phyloP scores from a whole-genome alignment of 352 stramenopile species.

The Phytopythium cucurbitacearum region DNA sequence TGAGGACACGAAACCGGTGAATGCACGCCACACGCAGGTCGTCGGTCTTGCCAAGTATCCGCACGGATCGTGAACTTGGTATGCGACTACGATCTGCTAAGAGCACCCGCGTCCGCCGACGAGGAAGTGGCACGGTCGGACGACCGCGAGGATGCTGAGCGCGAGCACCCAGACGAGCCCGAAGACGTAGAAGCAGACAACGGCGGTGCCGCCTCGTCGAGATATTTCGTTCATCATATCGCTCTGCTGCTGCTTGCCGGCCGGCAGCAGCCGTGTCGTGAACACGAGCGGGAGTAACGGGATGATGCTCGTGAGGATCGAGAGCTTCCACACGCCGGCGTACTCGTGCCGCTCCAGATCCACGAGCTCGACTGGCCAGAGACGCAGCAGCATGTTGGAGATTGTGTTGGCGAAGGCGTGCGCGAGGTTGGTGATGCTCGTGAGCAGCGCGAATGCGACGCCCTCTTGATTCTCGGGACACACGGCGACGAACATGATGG shows the following conservation, averaged over 20 bases:
- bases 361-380: slow-evolving; percentile 69
- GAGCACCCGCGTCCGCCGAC: slow-evolving; percentile 60
- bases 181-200: slow-evolving; percentile 41
- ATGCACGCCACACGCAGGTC: no score
- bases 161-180: slow-evolving; percentile 63
- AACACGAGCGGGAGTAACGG: slow-evolving; percentile 41
- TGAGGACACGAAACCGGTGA: no score
- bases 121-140: slow-evolving; percentile 51
- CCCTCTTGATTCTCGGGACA: slow-evolving; percentile 74
- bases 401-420: slow-evolving; percentile 67
- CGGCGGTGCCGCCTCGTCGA: slow-evolving; percentile 15
- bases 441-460: slow-evolving; percentile 72
- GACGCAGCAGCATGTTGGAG: slow-evolving; percentile 67
- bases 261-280: slow-evolving; percentile 44
- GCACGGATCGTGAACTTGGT: no score
- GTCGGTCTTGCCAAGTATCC: no score
- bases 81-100: neutral
- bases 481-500: slow-evolving; percentile 73
- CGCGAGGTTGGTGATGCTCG: slow-evolving; percentile 68
- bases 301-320: slow-evolving; percentile 55
- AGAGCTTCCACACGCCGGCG: slow-evolving; percentile 78
- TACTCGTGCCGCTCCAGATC: slow-evolving; percentile 55
- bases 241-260: slow-evolving; percentile 40
- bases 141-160: slow-evolving; percentile 64
- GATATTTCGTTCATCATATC: slow-evolving; percentile 52